Evolutionary conservation across 2,329 filamentous ascomycete species (phyloP).

Genomic region (Stylonectria norvegica): DNA sequence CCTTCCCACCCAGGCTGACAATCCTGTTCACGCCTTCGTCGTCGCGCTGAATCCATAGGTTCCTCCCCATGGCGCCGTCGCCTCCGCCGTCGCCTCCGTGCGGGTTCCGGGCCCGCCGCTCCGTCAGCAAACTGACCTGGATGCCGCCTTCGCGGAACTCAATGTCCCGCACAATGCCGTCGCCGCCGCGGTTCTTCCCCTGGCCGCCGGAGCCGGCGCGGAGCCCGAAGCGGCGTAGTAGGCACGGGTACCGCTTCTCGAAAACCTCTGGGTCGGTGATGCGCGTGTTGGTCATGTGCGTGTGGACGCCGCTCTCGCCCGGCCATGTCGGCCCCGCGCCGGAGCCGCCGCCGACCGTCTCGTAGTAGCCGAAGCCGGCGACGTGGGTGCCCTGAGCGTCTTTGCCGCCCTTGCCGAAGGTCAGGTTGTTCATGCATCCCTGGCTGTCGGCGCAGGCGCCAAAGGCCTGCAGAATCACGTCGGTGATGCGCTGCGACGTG

Average conservation of each 20-base stretch:
- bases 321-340: constrained; percentile 72
- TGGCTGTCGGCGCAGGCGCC: constrained; percentile 74
- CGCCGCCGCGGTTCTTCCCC: constrained; percentile 66
- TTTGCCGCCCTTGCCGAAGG: constrained; percentile 76
- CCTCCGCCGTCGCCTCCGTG: constrained; percentile 69
- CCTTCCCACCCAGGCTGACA: constrained; percentile 18
- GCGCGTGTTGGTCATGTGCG: constrained; percentile 82
- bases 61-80: constrained; percentile 63
- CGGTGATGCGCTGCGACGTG: constrained; percentile 76
- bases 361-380: constrained; percentile 77
- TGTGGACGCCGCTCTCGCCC: constrained; percentile 73
- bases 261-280: constrained; percentile 81
- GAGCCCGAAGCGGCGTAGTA: constrained; percentile 68
- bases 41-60: constrained; percentile 56
- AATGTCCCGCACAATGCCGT: constrained; percentile 73
- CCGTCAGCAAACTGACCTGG: constrained; percentile 12
- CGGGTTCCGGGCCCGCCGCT: constrained; percentile 45
- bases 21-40: constrained; percentile 31
- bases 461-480: constrained; percentile 80
- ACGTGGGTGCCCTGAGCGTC: constrained; percentile 46
- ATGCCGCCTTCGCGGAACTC: constrained; percentile 51
- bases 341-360: constrained; percentile 76
- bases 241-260: constrained; percentile 65
- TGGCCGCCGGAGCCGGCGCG: constrained; percentile 52
- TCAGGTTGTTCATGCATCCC: constrained; percentile 81